Evolutionary conservation across 257 asterid species (phyloP).

Genomic region (Handroanthus guayacan): DNA sequence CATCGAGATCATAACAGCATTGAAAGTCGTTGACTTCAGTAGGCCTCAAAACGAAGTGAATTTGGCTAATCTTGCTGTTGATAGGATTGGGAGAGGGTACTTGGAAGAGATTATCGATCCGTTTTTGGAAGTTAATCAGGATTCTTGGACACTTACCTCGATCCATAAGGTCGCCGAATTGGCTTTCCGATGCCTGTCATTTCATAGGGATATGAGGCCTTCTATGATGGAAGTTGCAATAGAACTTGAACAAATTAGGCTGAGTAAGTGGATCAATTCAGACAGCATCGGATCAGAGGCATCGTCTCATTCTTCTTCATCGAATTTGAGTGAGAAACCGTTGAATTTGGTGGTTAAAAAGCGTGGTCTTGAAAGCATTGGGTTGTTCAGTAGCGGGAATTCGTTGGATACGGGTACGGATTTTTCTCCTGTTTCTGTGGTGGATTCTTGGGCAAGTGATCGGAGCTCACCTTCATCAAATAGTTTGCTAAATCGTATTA

Average conservation of each 20-base stretch:
- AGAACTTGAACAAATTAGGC: slow-evolving; percentile 67
- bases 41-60: slow-evolving; percentile 63
- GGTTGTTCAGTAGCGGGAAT: slow-evolving; percentile 37
- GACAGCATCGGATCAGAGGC: slow-evolving; percentile 37
- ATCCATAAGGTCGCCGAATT: slow-evolving; percentile 65
- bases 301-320: slow-evolving; percentile 48
- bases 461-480: slow-evolving; percentile 71
- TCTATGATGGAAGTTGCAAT: slow-evolving; percentile 76
- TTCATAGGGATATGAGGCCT: slow-evolving; percentile 78
- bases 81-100: slow-evolving; percentile 66
- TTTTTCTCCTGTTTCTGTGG: slow-evolving; percentile 55
- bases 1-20: slow-evolving; percentile 66
- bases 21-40: slow-evolving; percentile 63
- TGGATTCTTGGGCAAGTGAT: slow-evolving; percentile 68
- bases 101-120: slow-evolving; percentile 70
- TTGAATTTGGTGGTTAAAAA: slow-evolving; percentile 26
- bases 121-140: slow-evolving; percentile 31
- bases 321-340: slow-evolving; percentile 54
- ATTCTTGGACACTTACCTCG: slow-evolving; percentile 48
- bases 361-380: slow-evolving; percentile 19
- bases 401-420: slow-evolving; percentile 45
- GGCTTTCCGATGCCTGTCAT: slow-evolving; percentile 78
- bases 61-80: slow-evolving; percentile 65
- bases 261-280: slow-evolving; percentile 48
- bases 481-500: slow-evolving; percentile 56